Conservation (phyloP, 2,329 filamentous ascomycete species). For the Calonectria naviculata region DNA sequence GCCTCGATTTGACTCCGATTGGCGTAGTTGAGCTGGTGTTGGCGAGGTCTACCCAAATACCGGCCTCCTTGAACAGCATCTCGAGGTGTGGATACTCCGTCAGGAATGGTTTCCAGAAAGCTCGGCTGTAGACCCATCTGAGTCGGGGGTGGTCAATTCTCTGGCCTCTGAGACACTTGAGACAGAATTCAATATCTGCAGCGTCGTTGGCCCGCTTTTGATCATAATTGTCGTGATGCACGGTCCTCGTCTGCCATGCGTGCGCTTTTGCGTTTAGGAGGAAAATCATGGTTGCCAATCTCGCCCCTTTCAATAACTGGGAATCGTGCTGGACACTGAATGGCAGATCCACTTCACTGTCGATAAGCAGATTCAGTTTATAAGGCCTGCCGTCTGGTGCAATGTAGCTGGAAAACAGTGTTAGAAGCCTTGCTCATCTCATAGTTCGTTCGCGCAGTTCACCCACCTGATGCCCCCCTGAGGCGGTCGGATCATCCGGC, state of each 20-base stretch:
- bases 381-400: background rate
- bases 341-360: background rate
- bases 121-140: background rate
- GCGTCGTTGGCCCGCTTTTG: background rate
- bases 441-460: background rate
- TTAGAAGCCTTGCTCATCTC: background rate
- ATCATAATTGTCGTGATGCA: background rate
- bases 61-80: background rate
- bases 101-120: background rate
- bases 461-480: background rate
- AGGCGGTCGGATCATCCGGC: background rate
- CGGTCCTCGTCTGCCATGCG: background rate
- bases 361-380: background rate
- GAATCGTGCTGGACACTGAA: background rate
- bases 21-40: background rate
- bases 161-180: background rate
- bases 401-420: background rate
- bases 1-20: background rate
- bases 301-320: background rate
- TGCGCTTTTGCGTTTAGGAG: background rate
- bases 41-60: background rate
- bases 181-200: background rate
- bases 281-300: background rate
- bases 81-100: background rate
- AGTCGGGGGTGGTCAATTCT: background rate